Evolutionary conservation across 2,329 filamentous ascomycete genomes (phyloP), one percentile per base, ranked within the genome.

Genomic region (Aspergillus chevalieri): DNA sequence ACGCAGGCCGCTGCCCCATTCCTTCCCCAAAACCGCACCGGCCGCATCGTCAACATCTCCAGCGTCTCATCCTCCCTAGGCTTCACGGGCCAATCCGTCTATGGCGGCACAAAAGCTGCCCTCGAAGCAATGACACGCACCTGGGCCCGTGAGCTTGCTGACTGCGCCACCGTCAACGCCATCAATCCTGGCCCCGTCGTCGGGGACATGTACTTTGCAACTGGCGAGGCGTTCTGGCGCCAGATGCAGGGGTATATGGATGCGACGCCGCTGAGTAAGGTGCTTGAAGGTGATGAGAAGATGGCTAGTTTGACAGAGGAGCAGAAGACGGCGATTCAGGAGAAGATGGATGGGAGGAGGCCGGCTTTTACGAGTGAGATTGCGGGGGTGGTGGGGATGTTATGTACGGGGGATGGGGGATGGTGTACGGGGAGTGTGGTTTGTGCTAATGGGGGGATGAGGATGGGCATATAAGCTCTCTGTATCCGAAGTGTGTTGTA

Each of bases 361-460:
- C 80, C 79, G 4, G 87, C 78, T 3, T 87, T 86, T 63, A 79
- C 82, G 26, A 72, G 76, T 45, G 87, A 92, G 72, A 77, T 92
- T 66, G 87, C 86, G 0, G 87, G 86, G 0, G 79, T 89, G 4
- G 83, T 90, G 15, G 86, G 80, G 2, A 89, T 91, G 85, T 69
- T 91, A 19, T 89, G 86, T 64, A 78, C 79, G 4, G 74, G 77
- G 5, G 88, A 92, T 64, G 78, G 80, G n/a, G 79, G 75, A 6
- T 92, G 87, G 87, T 85, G 82, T 62, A 93, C 87, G 0, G 88
- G 88, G 1, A 86, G 85, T 66, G 85, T 90, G 21, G 80, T 93
- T 3, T 87, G 84, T 70, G 86, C 87, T 6, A 92, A 92, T 63
- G 88, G 88, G 1, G 88, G 88, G 6, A 84, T 89, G 81, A 78